Evolutionary conservation across 2,329 filamentous ascomycete genomes (phyloP), one percentile per base, ranked within the genome.

Genomic region (Mycosphaerella arachidis): DNA sequence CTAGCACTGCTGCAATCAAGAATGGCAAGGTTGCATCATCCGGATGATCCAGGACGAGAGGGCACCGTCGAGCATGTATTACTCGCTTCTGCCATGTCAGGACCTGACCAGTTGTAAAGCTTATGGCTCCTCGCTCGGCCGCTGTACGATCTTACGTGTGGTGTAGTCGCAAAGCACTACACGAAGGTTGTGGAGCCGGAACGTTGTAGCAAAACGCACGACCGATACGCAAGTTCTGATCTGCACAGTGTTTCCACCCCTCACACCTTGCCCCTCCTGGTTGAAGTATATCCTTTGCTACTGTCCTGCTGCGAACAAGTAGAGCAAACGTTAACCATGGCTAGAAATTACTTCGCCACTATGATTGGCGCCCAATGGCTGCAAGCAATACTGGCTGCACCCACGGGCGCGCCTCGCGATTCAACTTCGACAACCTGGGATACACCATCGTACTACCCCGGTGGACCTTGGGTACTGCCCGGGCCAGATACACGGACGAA

Each of bases 381-480:
- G 45, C 57, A 59, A 53, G 48, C 48, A 31, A 48, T 62, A 27
- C 35, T 62, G 24, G 60, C 57, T 8, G 29, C 55, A 24, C 57
- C 53, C 8, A 24, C 57, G n/a, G 24, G 27, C 18, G 13, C 43
- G 9, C 43, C 54, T 35, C 27, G 12, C 30, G 3, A 18, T 10
- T n/a, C 50, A 30, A 48, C 20, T 27, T 30, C 24, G 24, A 59
- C 33, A 33, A 55, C 27, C 7, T 57, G 56, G 43, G n/a, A 57
- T 13, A 62, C 60, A 30, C 60, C 57, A 10, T 40, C 54, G 52
- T 57, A 60, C 16, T 63, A 63, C 20, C 61, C 58, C 40, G 61
- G 61, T 37, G 61, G 55, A 7, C 61, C 61, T 9, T 63, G 29
- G 29, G 24, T 56, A 6, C 27, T 60, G 6, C 61, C 55, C 13